These are phyloP conservation scores for Royoungia palumana DNA, from an alignment of 768 basidiomycete species.

Conservation along the genomic window DNA sequence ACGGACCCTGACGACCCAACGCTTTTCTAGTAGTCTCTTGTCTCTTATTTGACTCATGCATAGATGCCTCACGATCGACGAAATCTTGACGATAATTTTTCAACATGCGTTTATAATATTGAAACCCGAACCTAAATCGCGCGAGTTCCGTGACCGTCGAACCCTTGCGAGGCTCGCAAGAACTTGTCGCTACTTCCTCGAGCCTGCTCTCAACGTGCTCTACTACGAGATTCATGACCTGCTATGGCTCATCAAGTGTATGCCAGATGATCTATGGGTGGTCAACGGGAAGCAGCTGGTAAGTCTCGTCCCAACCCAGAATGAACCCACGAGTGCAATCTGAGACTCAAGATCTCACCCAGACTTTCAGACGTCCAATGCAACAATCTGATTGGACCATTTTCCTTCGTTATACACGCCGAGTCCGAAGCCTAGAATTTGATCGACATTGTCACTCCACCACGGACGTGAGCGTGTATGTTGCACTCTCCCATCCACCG, in stretches of 20 bases:
- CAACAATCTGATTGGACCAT: constrained; percentile 25
- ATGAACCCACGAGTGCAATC: neutral
- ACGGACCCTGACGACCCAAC: constrained; percentile 1
- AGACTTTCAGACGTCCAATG: constrained; percentile 25
- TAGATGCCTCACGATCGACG: constrained; percentile 32
- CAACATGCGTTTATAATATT: constrained; percentile 27
- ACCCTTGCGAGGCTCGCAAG: constrained; percentile 34
- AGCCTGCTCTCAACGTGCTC: constrained; percentile 31
- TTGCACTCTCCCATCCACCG: constrained; percentile 14
- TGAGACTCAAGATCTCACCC: constrained; percentile 1
- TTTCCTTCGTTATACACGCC: constrained; percentile 27
- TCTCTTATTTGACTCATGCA: constrained; percentile 28
- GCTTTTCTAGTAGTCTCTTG: constrained; percentile 12
- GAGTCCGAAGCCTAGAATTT: constrained; percentile 31
- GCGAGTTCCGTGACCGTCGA: constrained; percentile 27
- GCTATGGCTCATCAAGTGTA: constrained; percentile 30
- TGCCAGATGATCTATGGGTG: constrained; percentile 32
- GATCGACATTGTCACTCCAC: constrained; percentile 25
- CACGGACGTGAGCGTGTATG: constrained; percentile 22
- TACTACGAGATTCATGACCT: constrained; percentile 32
- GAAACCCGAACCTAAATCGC: constrained; percentile 28
- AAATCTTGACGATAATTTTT: constrained; percentile 32
- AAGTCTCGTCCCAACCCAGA: neutral
- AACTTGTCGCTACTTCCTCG: constrained; percentile 29
- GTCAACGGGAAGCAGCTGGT: constrained; percentile 31